Evolutionary conservation across 2,329 filamentous ascomycete genomes (phyloP).

Genomic region (Nemania serpens): DNA sequence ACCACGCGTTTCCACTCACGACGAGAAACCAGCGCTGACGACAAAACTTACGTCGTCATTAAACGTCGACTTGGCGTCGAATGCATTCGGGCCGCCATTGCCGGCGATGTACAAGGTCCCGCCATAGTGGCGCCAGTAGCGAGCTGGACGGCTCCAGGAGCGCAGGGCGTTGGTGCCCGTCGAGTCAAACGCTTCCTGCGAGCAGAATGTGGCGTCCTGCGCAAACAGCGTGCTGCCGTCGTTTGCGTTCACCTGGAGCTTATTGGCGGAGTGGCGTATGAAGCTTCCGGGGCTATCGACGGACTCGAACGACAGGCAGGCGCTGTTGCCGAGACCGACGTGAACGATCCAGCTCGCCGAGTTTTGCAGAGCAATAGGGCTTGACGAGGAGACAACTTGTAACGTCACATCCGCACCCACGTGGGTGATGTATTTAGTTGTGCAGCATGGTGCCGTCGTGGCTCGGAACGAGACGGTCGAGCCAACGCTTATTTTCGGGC

Average conservation of each 20-base stretch:
- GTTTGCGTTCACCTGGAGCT: slow-evolving; percentile 53
- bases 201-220: slow-evolving; percentile 69
- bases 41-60: slow-evolving; percentile 60
- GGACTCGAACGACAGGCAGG: slow-evolving; percentile 66
- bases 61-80: slow-evolving; percentile 55
- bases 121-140: slow-evolving; percentile 57
- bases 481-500: slow-evolving; percentile 52
- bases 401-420: slow-evolving; percentile 56
- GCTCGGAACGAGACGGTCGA: slow-evolving; percentile 54
- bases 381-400: slow-evolving; percentile 58
- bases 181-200: slow-evolving; percentile 55
- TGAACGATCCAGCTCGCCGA: slow-evolving; percentile 59
- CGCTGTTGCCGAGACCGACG: slow-evolving; percentile 59
- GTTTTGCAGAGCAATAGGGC: slow-evolving; percentile 53
- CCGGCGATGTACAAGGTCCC: slow-evolving; percentile 43
- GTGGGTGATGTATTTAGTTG: slow-evolving; percentile 60
- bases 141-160: slow-evolving; percentile 64
- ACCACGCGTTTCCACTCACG: no score
- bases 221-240: slow-evolving; percentile 61
- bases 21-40: slow-evolving; percentile 47
- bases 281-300: slow-evolving; percentile 61
- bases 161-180: slow-evolving; percentile 53
- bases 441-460: slow-evolving; percentile 59
- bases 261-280: slow-evolving; percentile 60
- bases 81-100: slow-evolving; percentile 46